phyloP scores from a whole-genome alignment of 371 early-diverging fungal species.

The Mucor circinelloides region DNA sequence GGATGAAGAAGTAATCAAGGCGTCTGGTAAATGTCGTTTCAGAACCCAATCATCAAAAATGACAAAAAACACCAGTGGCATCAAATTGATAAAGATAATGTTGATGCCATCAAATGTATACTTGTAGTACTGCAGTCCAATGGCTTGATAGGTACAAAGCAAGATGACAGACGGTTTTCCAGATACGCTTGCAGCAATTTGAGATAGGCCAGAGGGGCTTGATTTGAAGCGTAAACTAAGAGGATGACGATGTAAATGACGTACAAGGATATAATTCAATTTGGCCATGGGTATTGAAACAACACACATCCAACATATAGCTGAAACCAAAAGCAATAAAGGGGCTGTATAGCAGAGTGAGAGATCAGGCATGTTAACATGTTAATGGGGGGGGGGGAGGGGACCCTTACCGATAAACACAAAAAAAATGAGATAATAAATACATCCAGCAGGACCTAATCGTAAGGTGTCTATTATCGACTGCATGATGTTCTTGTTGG shows the following conservation, averaged over 20 bases:
- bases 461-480: slow-evolving; percentile 9
- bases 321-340: slow-evolving; percentile 71
- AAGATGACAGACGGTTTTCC: slow-evolving; percentile 55
- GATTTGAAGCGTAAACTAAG: slow-evolving; percentile 71
- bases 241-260: slow-evolving; percentile 80
- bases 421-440: slow-evolving; percentile 59
- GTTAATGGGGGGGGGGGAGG: too few relatives aligned
- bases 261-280: slow-evolving; percentile 74
- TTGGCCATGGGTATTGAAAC: slow-evolving; percentile 94
- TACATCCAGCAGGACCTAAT: slow-evolving; percentile 47
- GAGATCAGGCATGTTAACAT: background rate
- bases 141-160: slow-evolving; percentile 78
- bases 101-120: slow-evolving; percentile 96
- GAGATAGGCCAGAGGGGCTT: slow-evolving; percentile 44
- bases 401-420: background rate
- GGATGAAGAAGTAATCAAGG: slow-evolving; percentile 59
- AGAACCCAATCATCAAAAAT: slow-evolving; percentile 83
- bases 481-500: background rate
- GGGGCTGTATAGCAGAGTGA: slow-evolving; percentile 57
- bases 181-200: slow-evolving; percentile 4
- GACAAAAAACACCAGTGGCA: slow-evolving; percentile 79
- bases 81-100: slow-evolving; percentile 92
- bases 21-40: slow-evolving; percentile 48
- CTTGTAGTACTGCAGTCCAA: slow-evolving; percentile 86
- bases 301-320: slow-evolving; percentile 85